Evolutionary conservation across 108 stramenopile species (phyloP).

Genomic region (Schizochytrium sp.): DNA sequence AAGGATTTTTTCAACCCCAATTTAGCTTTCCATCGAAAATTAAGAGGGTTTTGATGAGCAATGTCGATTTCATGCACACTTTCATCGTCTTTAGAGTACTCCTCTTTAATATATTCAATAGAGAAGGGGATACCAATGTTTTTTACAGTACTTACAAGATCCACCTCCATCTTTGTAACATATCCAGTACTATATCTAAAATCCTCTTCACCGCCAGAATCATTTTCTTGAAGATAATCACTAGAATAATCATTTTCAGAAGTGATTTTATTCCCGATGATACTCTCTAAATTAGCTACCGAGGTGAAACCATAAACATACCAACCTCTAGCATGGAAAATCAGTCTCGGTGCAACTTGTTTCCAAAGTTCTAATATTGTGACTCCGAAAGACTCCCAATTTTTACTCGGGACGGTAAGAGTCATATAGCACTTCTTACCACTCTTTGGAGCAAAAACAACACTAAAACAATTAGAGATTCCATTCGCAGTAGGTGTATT

Average conservation of each 20-base stretch:
- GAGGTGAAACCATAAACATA: neutral
- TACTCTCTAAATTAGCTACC: neutral
- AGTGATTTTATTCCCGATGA: neutral
- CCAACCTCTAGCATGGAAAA: neutral
- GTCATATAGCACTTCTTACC: neutral
- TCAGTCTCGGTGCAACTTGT: neutral
- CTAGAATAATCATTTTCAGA: neutral
- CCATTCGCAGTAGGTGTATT: neutral
- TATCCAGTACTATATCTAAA: neutral
- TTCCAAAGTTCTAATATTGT: neutral
- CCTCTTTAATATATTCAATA: neutral
- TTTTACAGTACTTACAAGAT: neutral
- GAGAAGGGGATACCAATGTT: neutral
- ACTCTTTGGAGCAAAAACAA: neutral
- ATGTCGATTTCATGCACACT: neutral
- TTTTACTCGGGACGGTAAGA: neutral
- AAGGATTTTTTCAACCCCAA: neutral
- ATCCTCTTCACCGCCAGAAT: too few relatives aligned
- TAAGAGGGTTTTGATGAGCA: neutral
- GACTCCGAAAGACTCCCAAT: neutral
- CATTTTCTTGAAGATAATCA: neutral
- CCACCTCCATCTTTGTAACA: neutral
- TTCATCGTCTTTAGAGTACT: neutral
- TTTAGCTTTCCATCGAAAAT: neutral
- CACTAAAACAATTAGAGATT: neutral